Evolutionary conservation across 2,329 filamentous ascomycete species (phyloP).

Genomic region (Aureobasidium sp.): DNA sequence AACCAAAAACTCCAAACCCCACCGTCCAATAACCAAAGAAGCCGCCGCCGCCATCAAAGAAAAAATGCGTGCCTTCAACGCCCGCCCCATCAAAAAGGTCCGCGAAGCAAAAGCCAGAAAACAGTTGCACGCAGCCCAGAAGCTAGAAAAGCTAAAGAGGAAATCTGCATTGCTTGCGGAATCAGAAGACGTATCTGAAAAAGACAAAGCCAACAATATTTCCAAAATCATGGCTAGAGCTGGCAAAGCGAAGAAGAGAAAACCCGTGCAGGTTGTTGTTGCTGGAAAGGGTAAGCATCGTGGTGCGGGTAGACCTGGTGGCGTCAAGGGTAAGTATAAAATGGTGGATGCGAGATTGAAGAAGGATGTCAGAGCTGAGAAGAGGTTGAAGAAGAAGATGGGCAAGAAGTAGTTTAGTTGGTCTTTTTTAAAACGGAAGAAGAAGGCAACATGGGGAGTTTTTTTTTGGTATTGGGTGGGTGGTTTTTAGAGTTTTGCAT

Average conservation of each 20-base stretch:
- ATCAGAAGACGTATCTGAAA: conserved; percentile 88
- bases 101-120: conserved; percentile 92
- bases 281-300: conserved; percentile 77
- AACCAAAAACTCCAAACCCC: conserved; percentile 66
- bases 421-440: background rate
- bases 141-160: conserved; percentile 90
- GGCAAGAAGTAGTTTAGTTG: conserved; percentile 4
- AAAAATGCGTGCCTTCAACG: conserved; percentile 86
- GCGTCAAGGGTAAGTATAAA: conserved; percentile 93
- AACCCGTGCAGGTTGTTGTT: conserved; percentile 79
- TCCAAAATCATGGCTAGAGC: conserved; percentile 72
- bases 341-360: conserved; percentile 94
- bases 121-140: conserved; percentile 89
- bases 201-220: conserved; percentile 87
- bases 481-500: too few relatives aligned
- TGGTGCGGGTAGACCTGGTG: conserved; percentile 75
- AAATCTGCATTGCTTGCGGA: conserved; percentile 86
- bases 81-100: conserved; percentile 97
- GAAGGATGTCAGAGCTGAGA: conserved; percentile 87
- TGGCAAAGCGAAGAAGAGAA: conserved; percentile 74
- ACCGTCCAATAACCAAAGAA: conserved; percentile 85
- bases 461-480: too few relatives aligned
- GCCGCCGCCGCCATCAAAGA: conserved; percentile 89
- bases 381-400: conserved; percentile 59
- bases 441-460: too few relatives aligned